These are phyloP conservation scores for Coelastrella sp. DNA, from an alignment of 139 green algal genomes.

Conservation along the genomic window DNA sequence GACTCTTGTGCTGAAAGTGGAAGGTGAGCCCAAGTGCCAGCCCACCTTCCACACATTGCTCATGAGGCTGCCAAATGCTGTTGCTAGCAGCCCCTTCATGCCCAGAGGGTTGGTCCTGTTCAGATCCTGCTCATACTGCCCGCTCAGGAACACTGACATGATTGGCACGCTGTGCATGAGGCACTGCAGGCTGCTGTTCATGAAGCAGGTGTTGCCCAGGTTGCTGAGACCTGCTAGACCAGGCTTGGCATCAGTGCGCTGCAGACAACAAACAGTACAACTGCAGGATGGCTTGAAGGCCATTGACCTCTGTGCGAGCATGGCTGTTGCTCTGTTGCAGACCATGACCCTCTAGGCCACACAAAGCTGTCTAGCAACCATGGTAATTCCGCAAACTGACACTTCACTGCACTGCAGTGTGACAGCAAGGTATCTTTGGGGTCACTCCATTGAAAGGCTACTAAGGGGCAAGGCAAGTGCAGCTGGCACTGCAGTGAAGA, in stretches of 20 bases:
- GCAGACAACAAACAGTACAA: slow-evolving; percentile 7
- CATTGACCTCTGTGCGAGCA: too few relatives aligned
- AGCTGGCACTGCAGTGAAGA: background rate
- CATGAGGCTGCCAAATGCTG: slow-evolving; percentile 89
- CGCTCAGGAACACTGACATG: slow-evolving; percentile 58
- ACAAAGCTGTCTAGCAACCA: too few relatives aligned
- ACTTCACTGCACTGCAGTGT: too few relatives aligned
- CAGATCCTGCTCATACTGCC: slow-evolving; percentile 80
- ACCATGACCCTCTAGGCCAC: too few relatives aligned
- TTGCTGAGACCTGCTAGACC: slow-evolving; percentile 86
- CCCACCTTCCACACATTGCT: slow-evolving; percentile 86
- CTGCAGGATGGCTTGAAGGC: too few relatives aligned
- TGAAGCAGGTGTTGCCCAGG: slow-evolving; percentile 97
- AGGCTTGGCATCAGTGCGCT: slow-evolving; percentile 47
- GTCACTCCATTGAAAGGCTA: too few relatives aligned
- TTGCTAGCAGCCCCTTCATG: slow-evolving; percentile 92
- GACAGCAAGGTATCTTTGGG: too few relatives aligned
- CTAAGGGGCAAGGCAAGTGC: background rate
- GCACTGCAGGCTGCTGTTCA: slow-evolving; percentile 97
- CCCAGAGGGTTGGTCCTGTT: slow-evolving; percentile 92
- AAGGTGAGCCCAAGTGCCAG: too few relatives aligned
- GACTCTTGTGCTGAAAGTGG: too few relatives aligned
- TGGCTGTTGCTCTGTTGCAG: too few relatives aligned
- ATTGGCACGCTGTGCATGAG: slow-evolving; percentile 88
- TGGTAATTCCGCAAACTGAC: too few relatives aligned